Evolutionary conservation across 305 asterid species (phyloP).

Genomic region (Andrographis paniculata): DNA sequence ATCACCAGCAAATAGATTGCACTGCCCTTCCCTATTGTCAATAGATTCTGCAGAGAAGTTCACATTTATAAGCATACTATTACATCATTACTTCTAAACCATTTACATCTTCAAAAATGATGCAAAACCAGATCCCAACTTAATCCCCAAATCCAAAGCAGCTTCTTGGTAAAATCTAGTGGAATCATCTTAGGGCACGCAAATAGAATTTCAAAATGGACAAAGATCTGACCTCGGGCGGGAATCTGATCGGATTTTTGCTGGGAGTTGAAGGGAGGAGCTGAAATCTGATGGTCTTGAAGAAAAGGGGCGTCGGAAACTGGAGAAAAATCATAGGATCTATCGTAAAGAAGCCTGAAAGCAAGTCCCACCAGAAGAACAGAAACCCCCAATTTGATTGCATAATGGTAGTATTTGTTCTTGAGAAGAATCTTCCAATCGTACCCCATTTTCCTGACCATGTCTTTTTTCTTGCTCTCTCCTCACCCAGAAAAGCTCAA

Average conservation of each 20-base stretch:
- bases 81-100: no score
- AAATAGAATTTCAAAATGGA: neutral
- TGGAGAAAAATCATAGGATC: conserved; percentile 35
- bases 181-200: neutral
- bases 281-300: conserved; percentile 19
- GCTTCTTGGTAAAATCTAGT: conserved; percentile 10
- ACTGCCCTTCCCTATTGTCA: conserved; percentile 27
- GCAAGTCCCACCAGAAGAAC: conserved; percentile 46
- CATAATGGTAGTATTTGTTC: conserved; percentile 33
- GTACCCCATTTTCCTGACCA: conserved; percentile 34
- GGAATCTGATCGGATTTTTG: conserved; percentile 22
- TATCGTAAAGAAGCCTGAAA: conserved; percentile 32
- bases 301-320: conserved; percentile 30
- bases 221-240: conserved; percentile 32
- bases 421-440: conserved; percentile 37
- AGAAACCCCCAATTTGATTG: conserved; percentile 47
- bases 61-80: conserved; percentile 3
- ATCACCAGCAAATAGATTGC: conserved; percentile 61
- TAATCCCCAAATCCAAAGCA: conserved; percentile 5
- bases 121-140: conserved; percentile 2
- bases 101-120: no score
- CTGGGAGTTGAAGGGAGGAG: conserved; percentile 16
- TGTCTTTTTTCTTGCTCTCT: conserved; percentile 1
- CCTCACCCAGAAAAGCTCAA: neutral
- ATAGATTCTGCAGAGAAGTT: conserved; percentile 13